Conservation (phyloP, 371 early-diverging fungal genomes). For the Umbelopsis sp. region DNA sequence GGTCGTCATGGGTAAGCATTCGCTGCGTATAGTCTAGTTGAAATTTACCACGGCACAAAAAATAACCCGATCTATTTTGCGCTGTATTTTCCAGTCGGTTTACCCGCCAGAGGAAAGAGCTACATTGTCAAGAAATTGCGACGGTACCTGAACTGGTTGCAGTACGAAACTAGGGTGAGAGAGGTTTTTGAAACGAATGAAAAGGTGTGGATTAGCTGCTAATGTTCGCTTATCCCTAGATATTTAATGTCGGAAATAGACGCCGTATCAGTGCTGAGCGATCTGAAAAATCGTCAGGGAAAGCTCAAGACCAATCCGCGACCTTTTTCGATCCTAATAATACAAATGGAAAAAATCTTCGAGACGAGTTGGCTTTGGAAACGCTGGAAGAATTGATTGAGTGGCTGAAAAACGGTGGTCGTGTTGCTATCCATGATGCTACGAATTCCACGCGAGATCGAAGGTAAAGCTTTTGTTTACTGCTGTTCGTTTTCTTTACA, state of each 20-base stretch:
- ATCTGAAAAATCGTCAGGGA: conserved; percentile 31
- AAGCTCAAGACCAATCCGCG: conserved; percentile 54
- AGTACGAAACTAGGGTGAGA: conserved; percentile 65
- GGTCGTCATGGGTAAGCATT: conserved; percentile 65
- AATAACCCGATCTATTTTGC: conserved; percentile 13
- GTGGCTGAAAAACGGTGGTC: conserved; percentile 77
- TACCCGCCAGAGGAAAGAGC: conserved; percentile 90
- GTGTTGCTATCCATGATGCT: conserved; percentile 89
- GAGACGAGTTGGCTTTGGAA: conserved; percentile 78
- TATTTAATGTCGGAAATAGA: conserved; percentile 89
- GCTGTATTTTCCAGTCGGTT: conserved; percentile 57
- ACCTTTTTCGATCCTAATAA: conserved; percentile 84
- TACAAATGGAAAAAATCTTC: conserved; percentile 62
- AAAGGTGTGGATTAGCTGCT: neutral
- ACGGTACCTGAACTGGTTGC: conserved; percentile 75
- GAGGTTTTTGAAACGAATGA: neutral
- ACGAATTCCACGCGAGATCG: conserved; percentile 84
- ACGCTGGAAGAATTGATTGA: conserved; percentile 79
- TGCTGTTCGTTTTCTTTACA: no score
- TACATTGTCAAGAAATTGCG: conserved; percentile 88
- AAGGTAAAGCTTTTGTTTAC: conserved; percentile 39
- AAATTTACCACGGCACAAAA: neutral
- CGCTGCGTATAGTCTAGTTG: neutral
- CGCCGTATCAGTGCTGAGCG: conserved; percentile 59
- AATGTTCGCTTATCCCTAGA: conserved; percentile 35